Evolutionary conservation across 108 stramenopile genomes (phyloP), one percentile per base, ranked within the genome.

Genomic region (Schizochytrium sp.): DNA sequence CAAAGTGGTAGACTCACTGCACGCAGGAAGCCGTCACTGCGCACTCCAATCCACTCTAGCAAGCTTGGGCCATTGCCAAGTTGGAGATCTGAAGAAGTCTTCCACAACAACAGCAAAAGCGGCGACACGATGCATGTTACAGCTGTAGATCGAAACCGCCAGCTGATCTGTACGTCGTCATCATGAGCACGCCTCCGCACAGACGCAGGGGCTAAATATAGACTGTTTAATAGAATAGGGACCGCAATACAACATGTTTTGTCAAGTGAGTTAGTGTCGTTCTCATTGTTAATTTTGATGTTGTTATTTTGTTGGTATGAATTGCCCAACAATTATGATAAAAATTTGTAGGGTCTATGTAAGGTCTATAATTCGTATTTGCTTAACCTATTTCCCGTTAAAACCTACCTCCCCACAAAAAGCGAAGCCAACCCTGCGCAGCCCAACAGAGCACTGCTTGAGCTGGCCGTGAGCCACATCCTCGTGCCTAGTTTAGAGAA

Each of bases 351-450:
- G 28, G 28, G 28, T 28, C 28, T 28, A 28, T 28, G 28, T 28
- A 28, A 28, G 28, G 28, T 28, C 28, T 28, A 28, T 28, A 28
- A 28, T 28, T 28, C 28, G 28, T 28, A 28, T 28, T 28, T 28
- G 28, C 28, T 28, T n/a, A 0, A 60, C 59, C 17, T 60, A 17
- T 17, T 19, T 17, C 19, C 47, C 8, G 15, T 47, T 13, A 8
- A 47, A 7, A 83, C 76, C 53, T 55, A 83, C 76, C 76, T 83
- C n/a, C 76, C 76, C 76, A 83, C 76, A 2, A 83, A 83, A 38
- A 83, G 12, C 17, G 50, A 38, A 47, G 76, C 76, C 2, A 83
- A 53, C 12, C 76, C 47, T 10, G 76, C 76, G 76, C 76, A 83
- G 53, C 76, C 76, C 28, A 83, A 38, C 45, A 83, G 50, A 5